phyloP scores from a whole-genome alignment of 257 asterid species.

The Scutellaria galericulata region DNA sequence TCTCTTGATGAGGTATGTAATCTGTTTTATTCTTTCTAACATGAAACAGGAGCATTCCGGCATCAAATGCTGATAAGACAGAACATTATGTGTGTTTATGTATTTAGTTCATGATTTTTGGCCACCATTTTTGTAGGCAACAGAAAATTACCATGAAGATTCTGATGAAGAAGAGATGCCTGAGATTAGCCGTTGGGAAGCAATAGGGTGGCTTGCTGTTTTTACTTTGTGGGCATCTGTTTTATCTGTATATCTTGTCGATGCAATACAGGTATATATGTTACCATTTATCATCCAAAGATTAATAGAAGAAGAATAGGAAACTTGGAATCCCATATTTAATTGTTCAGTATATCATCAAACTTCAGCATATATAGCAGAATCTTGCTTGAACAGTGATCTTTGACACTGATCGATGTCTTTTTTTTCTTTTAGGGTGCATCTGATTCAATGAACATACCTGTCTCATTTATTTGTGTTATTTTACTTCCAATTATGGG shows the following conservation, averaged over 20 bases:
- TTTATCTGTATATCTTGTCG: conserved; percentile 92
- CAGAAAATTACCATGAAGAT: conserved; percentile 54
- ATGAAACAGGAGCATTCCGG: no score
- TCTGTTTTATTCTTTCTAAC: no score
- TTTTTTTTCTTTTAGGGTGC: conserved; percentile 65
- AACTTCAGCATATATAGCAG: no score
- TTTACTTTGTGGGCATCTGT: conserved; percentile 90
- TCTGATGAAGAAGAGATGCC: conserved; percentile 73
- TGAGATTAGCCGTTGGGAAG: conserved; percentile 88
- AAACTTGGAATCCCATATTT: no score
- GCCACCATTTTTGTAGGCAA: conserved; percentile 43
- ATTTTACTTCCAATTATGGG: conserved; percentile 94
- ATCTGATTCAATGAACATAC: conserved; percentile 83
- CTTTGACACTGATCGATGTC: no score
- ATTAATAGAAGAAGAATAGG: no score
- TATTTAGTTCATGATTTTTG: conserved; percentile 13
- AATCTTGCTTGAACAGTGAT: no score
- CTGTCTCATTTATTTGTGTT: conserved; percentile 86
- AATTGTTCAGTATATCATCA: no score
- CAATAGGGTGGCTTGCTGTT: conserved; percentile 84
- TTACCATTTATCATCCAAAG: no score
- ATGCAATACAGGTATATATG: conserved; percentile 76
- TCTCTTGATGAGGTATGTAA: conserved; percentile 65
- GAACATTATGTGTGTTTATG: conserved; percentile 2
- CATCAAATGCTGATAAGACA: no score